Conservation (phyloP, 345 rosid genomes). For the Rhodamnia rubescens region DNA sequence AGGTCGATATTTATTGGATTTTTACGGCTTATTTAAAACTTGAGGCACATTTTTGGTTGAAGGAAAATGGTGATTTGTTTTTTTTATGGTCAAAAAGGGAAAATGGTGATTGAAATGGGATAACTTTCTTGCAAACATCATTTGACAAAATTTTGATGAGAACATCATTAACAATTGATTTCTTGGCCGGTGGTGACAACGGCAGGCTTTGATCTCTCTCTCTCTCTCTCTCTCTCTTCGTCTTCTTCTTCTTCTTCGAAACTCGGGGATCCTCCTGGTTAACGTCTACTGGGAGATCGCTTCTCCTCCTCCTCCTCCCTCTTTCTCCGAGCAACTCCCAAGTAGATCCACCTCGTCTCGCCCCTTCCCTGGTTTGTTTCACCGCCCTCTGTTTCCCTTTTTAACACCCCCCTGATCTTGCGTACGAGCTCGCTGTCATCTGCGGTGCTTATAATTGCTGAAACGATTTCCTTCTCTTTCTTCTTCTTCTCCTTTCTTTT, state of each 20-base stretch:
- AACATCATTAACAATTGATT: background rate
- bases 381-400: background rate
- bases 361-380: background rate
- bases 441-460: background rate
- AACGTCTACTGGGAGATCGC: background rate
- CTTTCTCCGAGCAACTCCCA: background rate
- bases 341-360: background rate
- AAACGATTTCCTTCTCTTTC: background rate
- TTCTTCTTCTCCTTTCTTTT: background rate
- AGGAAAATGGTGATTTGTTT: no score
- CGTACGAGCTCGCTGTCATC: background rate
- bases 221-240: background rate
- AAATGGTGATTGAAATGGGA: background rate
- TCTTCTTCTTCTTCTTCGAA: background rate
- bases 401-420: background rate
- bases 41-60: no score
- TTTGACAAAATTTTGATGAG: background rate
- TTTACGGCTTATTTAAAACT: background rate
- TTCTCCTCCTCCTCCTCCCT: background rate
- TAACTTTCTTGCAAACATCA: background rate
- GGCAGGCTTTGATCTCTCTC: background rate
- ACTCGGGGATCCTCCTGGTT: background rate
- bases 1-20: background rate
- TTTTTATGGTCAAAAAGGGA: no score
- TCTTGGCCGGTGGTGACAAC: background rate